Evolutionary conservation across 2,329 filamentous ascomycete species (phyloP).

Genomic region (Monascus ruber): DNA sequence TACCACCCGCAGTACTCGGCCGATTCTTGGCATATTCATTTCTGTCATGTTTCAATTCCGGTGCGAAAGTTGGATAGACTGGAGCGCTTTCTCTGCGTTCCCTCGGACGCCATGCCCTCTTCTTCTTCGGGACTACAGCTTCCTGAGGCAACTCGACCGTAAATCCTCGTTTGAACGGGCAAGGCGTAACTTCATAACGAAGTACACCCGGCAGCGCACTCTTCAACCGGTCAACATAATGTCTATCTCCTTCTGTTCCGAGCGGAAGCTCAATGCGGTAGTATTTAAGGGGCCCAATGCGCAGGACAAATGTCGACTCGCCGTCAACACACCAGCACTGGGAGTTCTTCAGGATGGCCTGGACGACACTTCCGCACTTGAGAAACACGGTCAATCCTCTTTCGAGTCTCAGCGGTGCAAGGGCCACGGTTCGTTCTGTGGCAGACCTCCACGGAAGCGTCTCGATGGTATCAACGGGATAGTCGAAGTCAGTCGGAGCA

Average conservation of each 20-base stretch:
- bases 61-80: conserved; percentile 6
- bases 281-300: conserved; percentile 71
- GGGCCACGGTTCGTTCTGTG: conserved; percentile 71
- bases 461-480: conserved; percentile 44
- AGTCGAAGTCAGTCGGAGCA: conserved; percentile 32
- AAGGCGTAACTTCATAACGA: conserved; percentile 77
- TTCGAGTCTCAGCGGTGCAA: conserved; percentile 74
- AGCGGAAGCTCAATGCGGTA: conserved; percentile 81
- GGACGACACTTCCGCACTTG: conserved; percentile 70
- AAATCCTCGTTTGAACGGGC: conserved; percentile 71
- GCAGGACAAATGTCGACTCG: conserved; percentile 72
- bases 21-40: conserved; percentile 12
- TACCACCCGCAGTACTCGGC: conserved; percentile 20
- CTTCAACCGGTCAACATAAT: conserved; percentile 56
- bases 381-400: conserved; percentile 79
- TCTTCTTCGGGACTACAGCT: conserved; percentile 53
- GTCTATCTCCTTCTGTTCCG: conserved; percentile 50
- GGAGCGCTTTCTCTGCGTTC: conserved; percentile 32
- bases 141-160: conserved; percentile 61
- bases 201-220: conserved; percentile 59
- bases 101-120: conserved; percentile 58
- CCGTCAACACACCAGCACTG: conserved; percentile 92
- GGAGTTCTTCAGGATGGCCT: conserved; percentile 78
- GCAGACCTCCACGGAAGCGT: conserved; percentile 62
- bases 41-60: conserved; percentile 6